Conservation (phyloP, 2,329 filamentous ascomycete genomes). For the Escovopsis sp. region DNA sequence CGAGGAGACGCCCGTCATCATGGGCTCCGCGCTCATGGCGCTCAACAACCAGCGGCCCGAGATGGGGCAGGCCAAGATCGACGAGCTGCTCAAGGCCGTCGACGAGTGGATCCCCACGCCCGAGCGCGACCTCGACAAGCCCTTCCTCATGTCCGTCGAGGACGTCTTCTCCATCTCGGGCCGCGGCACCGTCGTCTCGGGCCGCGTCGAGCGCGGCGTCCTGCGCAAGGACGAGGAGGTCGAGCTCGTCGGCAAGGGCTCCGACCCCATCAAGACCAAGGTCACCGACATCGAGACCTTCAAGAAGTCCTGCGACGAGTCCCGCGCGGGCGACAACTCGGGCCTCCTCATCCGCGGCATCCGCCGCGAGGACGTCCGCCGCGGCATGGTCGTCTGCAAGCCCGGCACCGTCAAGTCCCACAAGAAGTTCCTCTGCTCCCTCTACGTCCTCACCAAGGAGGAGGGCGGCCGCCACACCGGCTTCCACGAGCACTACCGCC, state of each 20-base stretch:
- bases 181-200: conserved; percentile 91
- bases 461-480: conserved; percentile 95
- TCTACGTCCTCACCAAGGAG: conserved; percentile 96
- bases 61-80: conserved; percentile 76
- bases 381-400: conserved; percentile 85
- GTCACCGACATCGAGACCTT: conserved; percentile 99
- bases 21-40: conserved; percentile 92
- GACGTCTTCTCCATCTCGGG: conserved; percentile 82
- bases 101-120: conserved; percentile 96
- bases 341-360: conserved; percentile 91
- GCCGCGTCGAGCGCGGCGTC: conserved; percentile 88
- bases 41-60: conserved; percentile 76
- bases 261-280: conserved; percentile 84
- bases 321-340: conserved; percentile 93
- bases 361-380: conserved; percentile 83
- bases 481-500: conserved; percentile 91
- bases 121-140: conserved; percentile 86
- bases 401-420: conserved; percentile 76
- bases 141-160: conserved; percentile 97
- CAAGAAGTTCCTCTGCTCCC: conserved; percentile 82
- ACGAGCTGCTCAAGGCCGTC: conserved; percentile 78
- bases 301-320: conserved; percentile 98
- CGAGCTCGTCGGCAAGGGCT: conserved; percentile 81
- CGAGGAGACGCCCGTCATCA: conserved; percentile 91
- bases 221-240: conserved; percentile 91